Percentiles rank a stretch among this genome's conserved stretches.
Conservation (phyloP, 2,329 filamentous ascomycete genomes). For the Leptographium radiaticola region DNA sequence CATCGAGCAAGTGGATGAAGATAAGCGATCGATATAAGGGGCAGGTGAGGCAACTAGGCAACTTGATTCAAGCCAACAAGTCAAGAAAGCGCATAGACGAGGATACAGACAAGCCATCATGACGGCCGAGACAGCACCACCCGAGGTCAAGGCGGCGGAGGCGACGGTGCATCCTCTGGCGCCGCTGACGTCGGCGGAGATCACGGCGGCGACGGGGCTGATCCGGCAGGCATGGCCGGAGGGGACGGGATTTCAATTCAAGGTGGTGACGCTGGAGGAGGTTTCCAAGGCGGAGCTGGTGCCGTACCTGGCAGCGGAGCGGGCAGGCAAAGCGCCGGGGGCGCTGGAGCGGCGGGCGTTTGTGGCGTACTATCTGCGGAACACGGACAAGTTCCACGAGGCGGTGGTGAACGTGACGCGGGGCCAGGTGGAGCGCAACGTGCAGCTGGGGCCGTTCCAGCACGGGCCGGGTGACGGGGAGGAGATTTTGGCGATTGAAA, state of each 20-base stretch:
- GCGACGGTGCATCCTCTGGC: conserved; percentile 39
- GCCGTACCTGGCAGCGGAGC: conserved; percentile 36
- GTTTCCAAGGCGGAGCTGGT: conserved; percentile 39
- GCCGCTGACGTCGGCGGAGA: conserved; percentile 44
- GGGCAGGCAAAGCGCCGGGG: conserved; percentile 24
- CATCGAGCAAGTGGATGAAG: no score
- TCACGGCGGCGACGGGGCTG: conserved; percentile 33
- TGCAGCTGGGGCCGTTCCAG: conserved; percentile 28
- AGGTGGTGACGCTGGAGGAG: conserved; percentile 46
- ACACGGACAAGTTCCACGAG: conserved; percentile 50
- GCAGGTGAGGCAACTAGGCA: no score
- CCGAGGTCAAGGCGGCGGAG: background rate
- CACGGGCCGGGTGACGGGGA: conserved; percentile 46
- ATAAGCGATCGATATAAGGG: no score
- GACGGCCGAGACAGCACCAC: background rate
- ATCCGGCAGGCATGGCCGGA: conserved; percentile 41
- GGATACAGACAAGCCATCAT: no score
- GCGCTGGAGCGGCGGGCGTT: conserved; percentile 36
- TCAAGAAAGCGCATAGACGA: no score
- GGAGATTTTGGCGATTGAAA: conserved; percentile 46
- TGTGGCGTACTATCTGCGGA: conserved; percentile 44
- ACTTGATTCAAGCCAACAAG: no score
- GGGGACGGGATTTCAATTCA: conserved; percentile 45
- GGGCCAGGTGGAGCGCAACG: conserved; percentile 3
- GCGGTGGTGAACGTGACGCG: conserved; percentile 26